These are phyloP conservation scores for Aplosporella prunicola DNA, from an alignment of 2,329 filamentous ascomycete species.

Conservation along the genomic window DNA sequence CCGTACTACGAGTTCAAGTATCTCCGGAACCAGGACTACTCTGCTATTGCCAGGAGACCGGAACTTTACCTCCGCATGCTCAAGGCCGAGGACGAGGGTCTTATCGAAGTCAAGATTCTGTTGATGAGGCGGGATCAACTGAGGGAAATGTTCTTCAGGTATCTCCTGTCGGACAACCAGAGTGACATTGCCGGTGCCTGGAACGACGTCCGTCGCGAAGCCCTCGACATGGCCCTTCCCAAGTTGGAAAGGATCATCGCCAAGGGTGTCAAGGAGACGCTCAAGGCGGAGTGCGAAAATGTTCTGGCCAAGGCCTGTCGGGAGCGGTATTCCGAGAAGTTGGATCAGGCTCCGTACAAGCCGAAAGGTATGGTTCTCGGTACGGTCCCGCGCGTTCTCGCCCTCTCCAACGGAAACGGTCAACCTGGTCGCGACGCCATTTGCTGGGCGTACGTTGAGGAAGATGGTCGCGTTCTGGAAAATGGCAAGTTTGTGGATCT, in stretches of 20 bases:
- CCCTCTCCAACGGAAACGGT: slow-evolving; percentile 77
- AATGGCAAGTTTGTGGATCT: slow-evolving; percentile 81
- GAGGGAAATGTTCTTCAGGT: slow-evolving; percentile 63
- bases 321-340: slow-evolving; percentile 76
- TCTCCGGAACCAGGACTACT: slow-evolving; percentile 76
- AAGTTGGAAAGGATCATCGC: slow-evolving; percentile 78
- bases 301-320: slow-evolving; percentile 80
- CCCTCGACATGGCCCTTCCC: slow-evolving; percentile 68
- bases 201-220: slow-evolving; percentile 80
- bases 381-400: slow-evolving; percentile 76
- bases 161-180: slow-evolving; percentile 91
- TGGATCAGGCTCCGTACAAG: slow-evolving; percentile 94
- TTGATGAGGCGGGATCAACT: slow-evolving; percentile 70
- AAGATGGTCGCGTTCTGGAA: slow-evolving; percentile 81
- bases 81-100: slow-evolving; percentile 86
- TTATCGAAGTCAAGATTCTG: slow-evolving; percentile 74
- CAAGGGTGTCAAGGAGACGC: slow-evolving; percentile 87
- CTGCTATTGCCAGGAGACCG: slow-evolving; percentile 69
- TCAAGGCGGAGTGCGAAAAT: slow-evolving; percentile 90
- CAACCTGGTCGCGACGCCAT: slow-evolving; percentile 66
- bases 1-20: slow-evolving; percentile 99
- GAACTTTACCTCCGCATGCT: slow-evolving; percentile 96
- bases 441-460: slow-evolving; percentile 86
- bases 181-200: slow-evolving; percentile 91
- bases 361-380: slow-evolving; percentile 86